Evolutionary conservation across 2,329 filamentous ascomycete genomes (phyloP), one percentile per base, ranked within the genome.

Genomic region (Blumeria graminis): DNA sequence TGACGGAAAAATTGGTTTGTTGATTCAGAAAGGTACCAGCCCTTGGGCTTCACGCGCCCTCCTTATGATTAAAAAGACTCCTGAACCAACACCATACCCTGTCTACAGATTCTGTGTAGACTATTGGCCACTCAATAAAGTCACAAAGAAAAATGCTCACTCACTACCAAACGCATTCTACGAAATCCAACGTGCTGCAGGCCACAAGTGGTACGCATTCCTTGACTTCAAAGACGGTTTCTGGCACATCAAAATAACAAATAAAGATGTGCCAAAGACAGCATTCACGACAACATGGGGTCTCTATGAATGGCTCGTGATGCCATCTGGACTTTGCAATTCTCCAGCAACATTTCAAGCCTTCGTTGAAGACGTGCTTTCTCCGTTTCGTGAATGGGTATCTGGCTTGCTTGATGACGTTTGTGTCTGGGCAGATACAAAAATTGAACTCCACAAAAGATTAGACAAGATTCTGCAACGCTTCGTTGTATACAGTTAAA

Each of bases 291-390:
- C 16, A 9, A 5, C 11, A 9, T 43, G 14, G 11, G 39, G 18
- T 11, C 18, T 45, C 14, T 55, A 41, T 45, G 39, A 55, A 28
- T 57, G 18, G n/a, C 43, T 39, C 7, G 55, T 58, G 7, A n/a
- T 58, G 38, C 55, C 50, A 10, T 58, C 57, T 28, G 51, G 55
- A 11, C 32, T 58, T 6, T 33, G 16, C 10, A 58, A 55, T 28
- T 35, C 32, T 9, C 55, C 50, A 4, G 35, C 56, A 11, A 56
- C 43, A 5, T 58, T 45, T 39, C 51, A 58, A 55, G 35, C 35
- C 34, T 41, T 55, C 14, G 34, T 55, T 18, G n/a, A 32, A 18
- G 35, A 55, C 7, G 34, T 55, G 28, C 11, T 55, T 7, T n/a
- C 11, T 3, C 52, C 36, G 32, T 34, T 55, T 55, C 36, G 35